Base-by-base conservation (phyloP, 371 early-diverging fungal species). In the Aphelidium insulamus region DNA sequence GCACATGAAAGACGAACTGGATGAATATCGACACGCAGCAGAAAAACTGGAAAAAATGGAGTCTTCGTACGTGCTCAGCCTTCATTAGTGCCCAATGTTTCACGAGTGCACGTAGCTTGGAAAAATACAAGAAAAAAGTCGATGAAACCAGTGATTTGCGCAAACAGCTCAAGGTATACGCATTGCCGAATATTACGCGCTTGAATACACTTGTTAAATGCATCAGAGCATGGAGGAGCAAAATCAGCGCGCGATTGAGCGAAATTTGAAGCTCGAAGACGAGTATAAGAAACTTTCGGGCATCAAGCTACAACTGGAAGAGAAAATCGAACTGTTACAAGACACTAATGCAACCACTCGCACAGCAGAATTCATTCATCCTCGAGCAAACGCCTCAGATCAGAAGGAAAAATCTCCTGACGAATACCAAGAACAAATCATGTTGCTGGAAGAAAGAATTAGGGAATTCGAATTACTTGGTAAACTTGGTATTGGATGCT, bases 81-180 rank as follows among this genome's bases (percentile, higher is more conserved):
- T n/a, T n/a, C n/a, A n/a, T n/a, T n/a, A n/a, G n/a, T n/a, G n/a
- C n/a, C n/a, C n/a, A n/a, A n/a, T n/a, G n/a, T n/a, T n/a, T n/a
- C n/a, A n/a, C n/a, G n/a, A n/a, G n/a, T n/a, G 90, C 88, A 50
- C 82, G 83, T 28, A 73, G 79, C 21, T 66, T 84, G 39, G 91
- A 87, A 40, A 90, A 90, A 49, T 91, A 83, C 57, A 85, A 82
- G 48, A 81, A 79, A 52, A 78, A 81, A 40, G 59, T 88, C 4
- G 92, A 88, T 37, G 87, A 90, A 29, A 65, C 59, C 21, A 67
- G 66, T 0, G 85, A 86, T 36, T 32, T 77, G 22, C 61, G 75
- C 26, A 67, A 67, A 28, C 74, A 79, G 47, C 52, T 78, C 39
- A 77, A 78, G 58, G 69, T 58, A 44, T 26, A 11, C 5, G 21